Evolutionary conservation across 2,329 filamentous ascomycete genomes (phyloP).

Genomic region (Thielaviopsis populi): DNA sequence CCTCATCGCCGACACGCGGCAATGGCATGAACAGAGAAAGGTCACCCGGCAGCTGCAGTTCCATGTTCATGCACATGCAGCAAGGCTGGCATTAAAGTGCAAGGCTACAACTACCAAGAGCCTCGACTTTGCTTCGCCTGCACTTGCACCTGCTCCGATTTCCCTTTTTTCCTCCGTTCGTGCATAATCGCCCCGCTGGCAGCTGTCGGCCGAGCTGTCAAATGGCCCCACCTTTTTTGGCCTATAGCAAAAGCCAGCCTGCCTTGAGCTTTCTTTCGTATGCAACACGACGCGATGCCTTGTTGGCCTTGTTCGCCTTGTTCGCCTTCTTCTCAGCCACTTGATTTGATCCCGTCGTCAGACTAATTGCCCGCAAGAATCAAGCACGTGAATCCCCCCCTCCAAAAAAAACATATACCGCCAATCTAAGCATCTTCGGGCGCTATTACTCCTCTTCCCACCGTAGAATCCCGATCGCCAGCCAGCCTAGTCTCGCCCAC

Average conservation of each 20-base stretch:
- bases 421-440: too few species aligned
- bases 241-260: not conserved
- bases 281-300: too few species aligned
- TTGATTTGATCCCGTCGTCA: not conserved
- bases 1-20: too few species aligned
- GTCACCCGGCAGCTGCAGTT: not conserved
- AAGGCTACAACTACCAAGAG: too few species aligned
- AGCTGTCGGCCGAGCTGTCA: not conserved
- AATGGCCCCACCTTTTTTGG: not conserved
- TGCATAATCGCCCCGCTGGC: not conserved
- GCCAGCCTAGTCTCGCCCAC: not conserved
- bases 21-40: not conserved
- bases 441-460: not conserved
- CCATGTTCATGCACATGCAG: not conserved
- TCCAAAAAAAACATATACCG: too few species aligned
- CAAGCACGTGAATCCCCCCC: too few species aligned
- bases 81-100: not conserved
- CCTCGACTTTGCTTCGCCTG: not conserved
- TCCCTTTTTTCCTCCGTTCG: not conserved
- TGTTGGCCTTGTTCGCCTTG: too few species aligned
- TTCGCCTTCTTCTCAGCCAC: too few species aligned
- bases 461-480: not conserved
- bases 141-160: not conserved
- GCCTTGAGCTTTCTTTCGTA: not conserved
- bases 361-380: not conserved